These are phyloP conservation scores for Colletotrichum graminicola DNA, from an alignment of 2,329 filamentous ascomycete genomes.

Conservation along the genomic window DNA sequence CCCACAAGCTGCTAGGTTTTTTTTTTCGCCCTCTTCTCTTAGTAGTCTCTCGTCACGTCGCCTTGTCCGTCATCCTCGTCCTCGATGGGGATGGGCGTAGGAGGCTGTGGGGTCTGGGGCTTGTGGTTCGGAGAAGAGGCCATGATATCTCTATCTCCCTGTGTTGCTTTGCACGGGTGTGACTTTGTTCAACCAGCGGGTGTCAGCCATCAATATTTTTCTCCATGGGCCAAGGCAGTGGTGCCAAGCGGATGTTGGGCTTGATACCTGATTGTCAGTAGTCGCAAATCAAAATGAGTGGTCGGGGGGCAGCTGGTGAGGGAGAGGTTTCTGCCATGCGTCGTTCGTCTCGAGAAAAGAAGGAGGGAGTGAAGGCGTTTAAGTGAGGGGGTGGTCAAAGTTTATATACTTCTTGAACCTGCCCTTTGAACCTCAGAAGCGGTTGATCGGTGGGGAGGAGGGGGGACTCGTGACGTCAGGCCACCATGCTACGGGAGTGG, in stretches of 20 bases:
- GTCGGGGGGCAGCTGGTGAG: neutral
- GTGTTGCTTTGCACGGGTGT: neutral
- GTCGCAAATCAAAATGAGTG: constrained; percentile 1
- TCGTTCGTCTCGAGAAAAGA: neutral
- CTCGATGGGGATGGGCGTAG: constrained; percentile 42
- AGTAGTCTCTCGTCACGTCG: constrained; percentile 41
- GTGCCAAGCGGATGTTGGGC: too few species aligned
- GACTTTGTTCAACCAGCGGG: neutral
- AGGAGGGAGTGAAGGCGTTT: too few species aligned
- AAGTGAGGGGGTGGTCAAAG: neutral
- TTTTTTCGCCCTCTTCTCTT: neutral
- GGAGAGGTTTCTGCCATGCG: constrained; percentile 7
- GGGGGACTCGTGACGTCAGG: constrained; percentile 36
- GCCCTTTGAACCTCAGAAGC: neutral
- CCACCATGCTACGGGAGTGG: constrained; percentile 29
- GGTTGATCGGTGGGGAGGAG: constrained; percentile 7
- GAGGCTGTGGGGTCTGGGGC: constrained; percentile 43
- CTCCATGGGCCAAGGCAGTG: neutral
- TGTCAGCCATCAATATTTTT: neutral
- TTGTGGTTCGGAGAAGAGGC: constrained; percentile 41
- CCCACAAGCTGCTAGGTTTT: neutral
- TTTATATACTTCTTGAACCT: constrained; percentile 21
- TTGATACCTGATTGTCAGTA: constrained; percentile 18
- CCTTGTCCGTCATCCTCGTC: constrained; percentile 40
- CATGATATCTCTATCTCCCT: constrained; percentile 14